A percentile compares a stretch with the other conserved stretches of the same genome.
Conservation (phyloP, 2,329 filamentous ascomycete genomes). For the Tolypocladium sp. region DNA sequence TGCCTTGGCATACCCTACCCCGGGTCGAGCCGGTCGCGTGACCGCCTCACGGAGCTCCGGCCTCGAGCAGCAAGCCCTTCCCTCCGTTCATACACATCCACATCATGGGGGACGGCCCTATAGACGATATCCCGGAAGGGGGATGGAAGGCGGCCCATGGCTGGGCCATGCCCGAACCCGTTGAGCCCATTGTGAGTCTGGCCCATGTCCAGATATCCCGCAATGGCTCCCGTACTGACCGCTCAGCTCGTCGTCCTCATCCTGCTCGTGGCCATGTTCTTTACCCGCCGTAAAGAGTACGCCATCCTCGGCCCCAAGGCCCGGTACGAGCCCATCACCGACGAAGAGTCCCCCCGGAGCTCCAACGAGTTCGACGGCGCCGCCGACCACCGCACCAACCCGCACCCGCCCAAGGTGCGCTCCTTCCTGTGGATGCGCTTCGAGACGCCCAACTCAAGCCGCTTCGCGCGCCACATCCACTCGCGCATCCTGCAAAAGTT, state of each 20-base stretch:
- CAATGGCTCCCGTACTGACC: not conserved
- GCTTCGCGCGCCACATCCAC: slow-evolving; percentile 50
- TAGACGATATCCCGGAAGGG: slow-evolving; percentile 10
- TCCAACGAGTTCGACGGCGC: slow-evolving; percentile 11
- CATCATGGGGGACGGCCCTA: slow-evolving; percentile 7
- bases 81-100: not conserved
- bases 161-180: slow-evolving; percentile 22
- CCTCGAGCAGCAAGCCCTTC: not conserved
- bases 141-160: slow-evolving; percentile 14
- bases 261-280: slow-evolving; percentile 25
- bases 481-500: slow-evolving; percentile 57
- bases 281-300: slow-evolving; percentile 25
- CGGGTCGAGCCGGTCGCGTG: not conserved
- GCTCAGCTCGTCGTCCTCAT: slow-evolving; percentile 25
- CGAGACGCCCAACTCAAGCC: slow-evolving; percentile 50
- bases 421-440: slow-evolving; percentile 21
- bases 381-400: slow-evolving; percentile 2
- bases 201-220: not conserved
- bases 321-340: slow-evolving; percentile 12
- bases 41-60: not conserved
- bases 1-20: not conserved
- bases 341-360: slow-evolving; percentile 13
- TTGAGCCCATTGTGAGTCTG: slow-evolving; percentile 22
- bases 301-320: slow-evolving; percentile 16
- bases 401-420: slow-evolving; percentile 8